Evolutionary conservation across 2,329 filamentous ascomycete species (phyloP).

Genomic region (Drechslera avenae): DNA sequence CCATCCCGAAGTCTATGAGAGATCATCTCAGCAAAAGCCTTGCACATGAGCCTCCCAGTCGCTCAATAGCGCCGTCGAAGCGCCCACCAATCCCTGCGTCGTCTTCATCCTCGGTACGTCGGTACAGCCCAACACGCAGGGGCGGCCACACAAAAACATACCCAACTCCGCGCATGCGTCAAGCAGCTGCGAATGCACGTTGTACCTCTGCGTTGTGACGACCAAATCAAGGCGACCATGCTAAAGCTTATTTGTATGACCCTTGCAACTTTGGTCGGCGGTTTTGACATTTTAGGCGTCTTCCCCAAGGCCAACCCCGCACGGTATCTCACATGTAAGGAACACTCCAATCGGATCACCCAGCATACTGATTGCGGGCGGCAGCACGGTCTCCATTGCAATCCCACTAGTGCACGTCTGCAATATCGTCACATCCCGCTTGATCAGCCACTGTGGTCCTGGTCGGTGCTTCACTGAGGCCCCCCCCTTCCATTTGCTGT

Average conservation of each 20-base stretch:
- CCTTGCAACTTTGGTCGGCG: slow-evolving; percentile 23
- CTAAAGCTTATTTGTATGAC: slow-evolving; percentile 27
- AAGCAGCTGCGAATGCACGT: slow-evolving; percentile 6
- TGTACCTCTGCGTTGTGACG: slow-evolving; percentile 19
- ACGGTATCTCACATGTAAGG: slow-evolving; percentile 15
- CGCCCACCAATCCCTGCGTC: slow-evolving; percentile 9
- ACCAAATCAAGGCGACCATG: slow-evolving; percentile 23
- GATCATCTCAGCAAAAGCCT: slow-evolving; percentile 21
- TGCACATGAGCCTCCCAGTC: slow-evolving; percentile 13
- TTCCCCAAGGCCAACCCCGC: slow-evolving; percentile 14
- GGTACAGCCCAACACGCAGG: slow-evolving; percentile 7
- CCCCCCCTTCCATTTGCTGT: too few relatives aligned
- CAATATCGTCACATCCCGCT: neutral
- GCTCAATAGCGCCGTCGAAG: slow-evolving; percentile 3
- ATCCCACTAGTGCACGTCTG: neutral
- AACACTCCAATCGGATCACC: slow-evolving; percentile 11
- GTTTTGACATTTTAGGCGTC: slow-evolving; percentile 14
- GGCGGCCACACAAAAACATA: neutral
- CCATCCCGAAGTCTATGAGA: slow-evolving; percentile 12
- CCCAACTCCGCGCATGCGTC: slow-evolving; percentile 13
- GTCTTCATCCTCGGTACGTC: slow-evolving; percentile 15
- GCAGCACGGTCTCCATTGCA: neutral
- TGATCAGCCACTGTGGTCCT: neutral
- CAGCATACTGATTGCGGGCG: slow-evolving; percentile 2
- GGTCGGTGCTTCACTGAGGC: neutral